phyloP scores from a whole-genome alignment of 1,284 basidiomycete genomes.

The Heliocybe sulcata region DNA sequence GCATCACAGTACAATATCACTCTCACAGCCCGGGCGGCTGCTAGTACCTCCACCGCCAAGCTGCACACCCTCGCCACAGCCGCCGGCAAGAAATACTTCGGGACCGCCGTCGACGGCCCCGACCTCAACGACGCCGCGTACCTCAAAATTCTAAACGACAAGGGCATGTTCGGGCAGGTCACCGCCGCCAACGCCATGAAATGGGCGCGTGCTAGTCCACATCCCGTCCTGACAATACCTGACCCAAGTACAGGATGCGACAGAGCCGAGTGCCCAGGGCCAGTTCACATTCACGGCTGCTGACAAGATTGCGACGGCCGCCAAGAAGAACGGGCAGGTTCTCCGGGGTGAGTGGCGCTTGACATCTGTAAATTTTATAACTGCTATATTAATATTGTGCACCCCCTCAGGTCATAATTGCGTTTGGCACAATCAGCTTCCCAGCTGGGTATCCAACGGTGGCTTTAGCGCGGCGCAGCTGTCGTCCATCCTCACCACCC shows the following conservation, averaged over 20 bases:
- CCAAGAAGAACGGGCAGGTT: conserved; percentile 33
- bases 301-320: conserved; percentile 38
- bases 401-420: conserved; percentile 41
- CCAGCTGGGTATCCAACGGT: conserved; percentile 39
- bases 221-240: conserved; percentile 33
- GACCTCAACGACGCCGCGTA: conserved; percentile 42
- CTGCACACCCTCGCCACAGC: conserved; percentile 35
- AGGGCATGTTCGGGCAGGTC: conserved; percentile 38
- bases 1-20: no score
- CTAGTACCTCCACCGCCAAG: conserved; percentile 13
- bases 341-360: conserved; percentile 33
- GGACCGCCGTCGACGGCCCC: conserved; percentile 50
- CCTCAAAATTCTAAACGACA: conserved; percentile 31
- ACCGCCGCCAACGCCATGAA: conserved; percentile 52
- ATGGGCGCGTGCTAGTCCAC: conserved; percentile 36
- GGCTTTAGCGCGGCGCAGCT: conserved; percentile 35
- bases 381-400: no score
- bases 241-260: no score
- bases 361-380: no score
- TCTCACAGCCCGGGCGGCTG: no score
- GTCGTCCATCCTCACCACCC: conserved; percentile 34
- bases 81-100: conserved; percentile 50
- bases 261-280: no score
- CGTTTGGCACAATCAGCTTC: conserved; percentile 51
- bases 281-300: conserved; percentile 37